These are phyloP conservation scores for Glycyrrhiza uralensis DNA, from an alignment of 306 rosid species.

Conservation along the genomic window DNA sequence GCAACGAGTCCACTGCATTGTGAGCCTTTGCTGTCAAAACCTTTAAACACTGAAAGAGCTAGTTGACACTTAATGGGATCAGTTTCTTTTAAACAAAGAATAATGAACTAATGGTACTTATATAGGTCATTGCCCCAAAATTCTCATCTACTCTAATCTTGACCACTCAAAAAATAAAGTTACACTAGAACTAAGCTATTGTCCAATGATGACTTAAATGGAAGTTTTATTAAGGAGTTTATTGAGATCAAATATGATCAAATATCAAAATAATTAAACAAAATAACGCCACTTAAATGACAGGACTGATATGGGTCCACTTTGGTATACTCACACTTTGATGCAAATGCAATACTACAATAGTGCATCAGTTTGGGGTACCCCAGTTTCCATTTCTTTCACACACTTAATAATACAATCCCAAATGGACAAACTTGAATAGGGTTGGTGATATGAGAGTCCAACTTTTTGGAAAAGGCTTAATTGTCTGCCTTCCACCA, in stretches of 20 bases:
- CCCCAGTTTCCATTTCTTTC: conserved; percentile 13
- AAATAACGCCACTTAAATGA: not conserved
- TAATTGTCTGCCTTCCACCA: conserved; percentile 12
- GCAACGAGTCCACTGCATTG: conserved; percentile 22
- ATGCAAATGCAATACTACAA: not conserved
- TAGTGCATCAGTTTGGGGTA: not conserved
- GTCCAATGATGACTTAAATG: not conserved
- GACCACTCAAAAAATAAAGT: not conserved
- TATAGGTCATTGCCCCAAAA: not conserved
- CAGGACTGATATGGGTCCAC: conserved; percentile 22
- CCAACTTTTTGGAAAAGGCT: conserved; percentile 19
- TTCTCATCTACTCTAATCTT: not conserved
- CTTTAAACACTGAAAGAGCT: conserved; percentile 21
- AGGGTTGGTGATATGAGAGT: not conserved
- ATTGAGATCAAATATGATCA: not conserved
- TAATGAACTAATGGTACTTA: not conserved
- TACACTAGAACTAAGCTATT: not conserved
- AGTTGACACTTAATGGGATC: conserved; percentile 11
- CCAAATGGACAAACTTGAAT: conserved; percentile 26
- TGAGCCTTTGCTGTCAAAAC: conserved; percentile 25
- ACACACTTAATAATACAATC: conserved; percentile 25
- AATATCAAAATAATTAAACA: not conserved
- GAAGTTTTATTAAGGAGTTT: not conserved
- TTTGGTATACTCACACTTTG: conserved; percentile 24
- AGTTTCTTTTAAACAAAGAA: conserved; percentile 17